Conservation (phyloP, 2,329 filamentous ascomycete genomes). For the Escovopsis sp. region DNA sequence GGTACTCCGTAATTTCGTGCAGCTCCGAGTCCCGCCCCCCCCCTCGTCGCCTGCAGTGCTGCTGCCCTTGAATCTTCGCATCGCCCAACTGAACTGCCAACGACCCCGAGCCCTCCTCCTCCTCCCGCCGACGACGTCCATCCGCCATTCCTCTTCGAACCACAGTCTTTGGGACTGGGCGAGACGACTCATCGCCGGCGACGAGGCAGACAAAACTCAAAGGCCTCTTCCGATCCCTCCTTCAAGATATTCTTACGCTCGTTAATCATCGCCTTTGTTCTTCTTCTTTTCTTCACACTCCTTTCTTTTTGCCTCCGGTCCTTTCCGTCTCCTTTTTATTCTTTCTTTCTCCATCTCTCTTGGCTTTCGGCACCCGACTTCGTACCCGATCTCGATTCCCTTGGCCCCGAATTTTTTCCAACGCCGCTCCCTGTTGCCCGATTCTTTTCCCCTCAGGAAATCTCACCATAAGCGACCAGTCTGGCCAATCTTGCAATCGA, state of each 20-base stretch:
- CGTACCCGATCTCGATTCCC: neutral
- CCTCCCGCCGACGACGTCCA: neutral
- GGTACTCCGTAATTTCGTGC: too few species aligned
- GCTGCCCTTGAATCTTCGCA: too few species aligned
- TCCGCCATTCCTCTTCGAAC: slow-evolving; percentile 4
- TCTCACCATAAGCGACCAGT: too few species aligned
- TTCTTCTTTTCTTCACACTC: neutral
- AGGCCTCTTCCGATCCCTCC: neutral
- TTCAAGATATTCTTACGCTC: slow-evolving; percentile 5
- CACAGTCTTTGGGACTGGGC: neutral
- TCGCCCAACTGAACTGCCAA: too few species aligned
- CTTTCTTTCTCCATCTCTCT: neutral
- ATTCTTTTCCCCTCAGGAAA: slow-evolving; percentile 8
- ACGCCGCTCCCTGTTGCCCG: slow-evolving; percentile 5
- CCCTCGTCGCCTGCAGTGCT: too few species aligned
- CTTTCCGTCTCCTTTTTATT: slow-evolving; percentile 1
- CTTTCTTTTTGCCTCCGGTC: slow-evolving; percentile 1
- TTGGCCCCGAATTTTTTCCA: neutral
- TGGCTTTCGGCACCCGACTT: neutral
- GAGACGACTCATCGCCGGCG: slow-evolving; percentile 6
- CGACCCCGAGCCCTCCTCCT: slow-evolving; percentile 3
- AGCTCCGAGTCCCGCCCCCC: too few species aligned
- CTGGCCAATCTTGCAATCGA: slow-evolving; percentile 10
- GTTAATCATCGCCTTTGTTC: neutral
- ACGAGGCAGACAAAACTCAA: slow-evolving; percentile 2